Percentiles rank a stretch among this genome's conserved stretches.
Evolutionary conservation across 2,329 filamentous ascomycete genomes (phyloP).

Genomic region (Fonsecaea erecta): DNA sequence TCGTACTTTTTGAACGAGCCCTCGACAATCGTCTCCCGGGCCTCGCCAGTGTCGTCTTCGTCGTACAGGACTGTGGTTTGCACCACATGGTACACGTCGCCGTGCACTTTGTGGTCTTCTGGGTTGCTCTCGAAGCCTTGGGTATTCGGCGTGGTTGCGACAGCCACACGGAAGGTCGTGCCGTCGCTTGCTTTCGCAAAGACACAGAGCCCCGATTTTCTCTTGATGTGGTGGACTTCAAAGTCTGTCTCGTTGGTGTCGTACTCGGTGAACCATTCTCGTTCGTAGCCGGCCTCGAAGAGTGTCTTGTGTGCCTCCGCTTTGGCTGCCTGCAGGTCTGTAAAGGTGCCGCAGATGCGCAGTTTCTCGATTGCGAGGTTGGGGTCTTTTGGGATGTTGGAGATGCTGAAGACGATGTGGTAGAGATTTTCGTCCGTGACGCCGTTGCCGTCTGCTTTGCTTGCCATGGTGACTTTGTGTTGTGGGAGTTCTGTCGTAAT

Average conservation of each 20-base stretch:
- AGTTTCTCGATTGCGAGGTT: conserved; percentile 39
- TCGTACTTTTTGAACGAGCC: conserved; percentile 38
- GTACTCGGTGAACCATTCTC: conserved; percentile 40
- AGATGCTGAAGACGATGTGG: conserved; percentile 39
- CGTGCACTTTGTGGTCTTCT: conserved; percentile 37
- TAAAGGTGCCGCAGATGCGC: conserved; percentile 39
- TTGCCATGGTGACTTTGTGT: conserved; percentile 19
- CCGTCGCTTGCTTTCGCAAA: conserved; percentile 38
- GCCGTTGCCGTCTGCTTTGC: conserved; percentile 21
- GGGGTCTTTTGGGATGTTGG: conserved; percentile 37
- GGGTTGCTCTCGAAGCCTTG: conserved; percentile 23
- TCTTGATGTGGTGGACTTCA: conserved; percentile 29
- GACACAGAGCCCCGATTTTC: conserved; percentile 36
- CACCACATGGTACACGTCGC: conserved; percentile 40
- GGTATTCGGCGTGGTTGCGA: conserved; percentile 38
- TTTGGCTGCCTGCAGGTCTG: conserved; percentile 37
- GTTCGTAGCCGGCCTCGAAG: conserved; percentile 41
- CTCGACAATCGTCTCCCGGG: conserved; percentile 37
- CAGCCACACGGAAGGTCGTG: conserved; percentile 39
- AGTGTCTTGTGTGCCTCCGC: conserved; percentile 39
- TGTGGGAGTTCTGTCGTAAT: conserved; percentile 3
- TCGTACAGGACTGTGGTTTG: conserved; percentile 38
- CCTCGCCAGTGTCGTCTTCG: conserved; percentile 34
- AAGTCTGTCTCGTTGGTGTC: conserved; percentile 33
- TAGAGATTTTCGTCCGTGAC: conserved; percentile 34